Conservation (phyloP, 2,329 filamentous ascomycete species). For the Elsinoe arachidis region DNA sequence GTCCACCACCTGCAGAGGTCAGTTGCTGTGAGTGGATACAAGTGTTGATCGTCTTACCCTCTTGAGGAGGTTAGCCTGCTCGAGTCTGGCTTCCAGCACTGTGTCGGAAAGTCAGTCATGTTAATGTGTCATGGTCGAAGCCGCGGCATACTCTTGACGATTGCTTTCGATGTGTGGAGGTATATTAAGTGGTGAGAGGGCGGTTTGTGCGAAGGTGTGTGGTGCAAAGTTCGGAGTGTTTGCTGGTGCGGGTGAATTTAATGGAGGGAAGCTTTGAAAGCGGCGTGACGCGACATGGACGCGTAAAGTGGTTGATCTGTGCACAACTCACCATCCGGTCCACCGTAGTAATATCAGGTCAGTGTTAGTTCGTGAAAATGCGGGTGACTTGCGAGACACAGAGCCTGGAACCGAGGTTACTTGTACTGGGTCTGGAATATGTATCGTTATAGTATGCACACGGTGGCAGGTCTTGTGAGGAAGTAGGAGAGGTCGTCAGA, state of each 20-base stretch:
- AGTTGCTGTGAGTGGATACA: slow-evolving; percentile 15
- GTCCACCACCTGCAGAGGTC: slow-evolving; percentile 70
- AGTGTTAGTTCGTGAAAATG: no score
- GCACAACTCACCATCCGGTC: not conserved
- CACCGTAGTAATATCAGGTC: not conserved
- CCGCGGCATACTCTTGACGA: not conserved
- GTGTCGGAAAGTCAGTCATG: slow-evolving; percentile 2
- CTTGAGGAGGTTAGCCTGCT: slow-evolving; percentile 89
- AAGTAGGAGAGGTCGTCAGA: no score
- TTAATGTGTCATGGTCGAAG: not conserved
- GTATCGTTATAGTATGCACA: no score
- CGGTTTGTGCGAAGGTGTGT: not conserved
- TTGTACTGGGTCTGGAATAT: no score
- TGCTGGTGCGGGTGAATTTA: slow-evolving; percentile 2
- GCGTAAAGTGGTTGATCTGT: slow-evolving; percentile 11
- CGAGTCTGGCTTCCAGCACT: slow-evolving; percentile 96
- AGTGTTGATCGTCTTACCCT: slow-evolving; percentile 52
- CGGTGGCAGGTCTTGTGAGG: no score
- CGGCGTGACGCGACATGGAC: slow-evolving; percentile 7
- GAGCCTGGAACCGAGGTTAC: no score
- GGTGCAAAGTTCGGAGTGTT: not conserved
- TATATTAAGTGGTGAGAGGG: not conserved
- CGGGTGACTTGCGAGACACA: no score
- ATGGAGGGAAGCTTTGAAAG: not conserved
- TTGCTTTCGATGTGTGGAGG: not conserved